Evolutionary conservation across 2,329 filamentous ascomycete species (phyloP).

Genomic region (Colletotrichum phormii): DNA sequence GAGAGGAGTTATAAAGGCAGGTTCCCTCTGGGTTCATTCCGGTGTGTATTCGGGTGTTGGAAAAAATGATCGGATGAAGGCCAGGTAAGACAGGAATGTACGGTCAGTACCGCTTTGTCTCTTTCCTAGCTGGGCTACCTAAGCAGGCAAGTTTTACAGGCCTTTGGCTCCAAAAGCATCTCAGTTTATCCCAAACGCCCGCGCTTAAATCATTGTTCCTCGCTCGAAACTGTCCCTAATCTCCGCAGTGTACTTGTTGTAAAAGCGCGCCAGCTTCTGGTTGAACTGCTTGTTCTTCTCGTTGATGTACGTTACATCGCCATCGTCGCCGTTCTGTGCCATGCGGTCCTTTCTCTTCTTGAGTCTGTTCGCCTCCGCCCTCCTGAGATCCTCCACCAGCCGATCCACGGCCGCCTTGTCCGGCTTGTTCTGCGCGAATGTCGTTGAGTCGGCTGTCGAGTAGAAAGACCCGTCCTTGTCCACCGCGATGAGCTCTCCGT

Average conservation of each 20-base stretch:
- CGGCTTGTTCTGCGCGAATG: conserved; percentile 87
- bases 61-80: no score
- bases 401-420: conserved; percentile 89
- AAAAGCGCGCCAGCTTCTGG: conserved; percentile 94
- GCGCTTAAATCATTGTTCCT: conserved; percentile 86
- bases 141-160: no score
- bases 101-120: no score
- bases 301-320: conserved; percentile 98
- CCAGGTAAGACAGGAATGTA: no score
- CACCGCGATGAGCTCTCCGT: conserved; percentile 93
- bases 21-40: no score
- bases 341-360: conserved; percentile 88
- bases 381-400: conserved; percentile 85
- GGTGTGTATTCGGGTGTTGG: no score
- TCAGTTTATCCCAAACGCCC: background rate
- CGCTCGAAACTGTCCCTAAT: conserved; percentile 98
- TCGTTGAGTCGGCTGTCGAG: conserved; percentile 84
- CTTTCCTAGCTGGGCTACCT: no score
- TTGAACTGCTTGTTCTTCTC: conserved; percentile 99
- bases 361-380: conserved; percentile 86
- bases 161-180: background rate
- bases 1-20: no score
- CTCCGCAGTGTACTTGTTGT: conserved; percentile 98
- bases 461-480: conserved; percentile 94
- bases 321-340: conserved; percentile 82